A percentile compares a stretch with the other conserved stretches of the same genome.
These are phyloP conservation scores for Besnoitia besnoiti DNA, from an alignment of 169 alveolate genomes.

Conservation along the genomic window DNA sequence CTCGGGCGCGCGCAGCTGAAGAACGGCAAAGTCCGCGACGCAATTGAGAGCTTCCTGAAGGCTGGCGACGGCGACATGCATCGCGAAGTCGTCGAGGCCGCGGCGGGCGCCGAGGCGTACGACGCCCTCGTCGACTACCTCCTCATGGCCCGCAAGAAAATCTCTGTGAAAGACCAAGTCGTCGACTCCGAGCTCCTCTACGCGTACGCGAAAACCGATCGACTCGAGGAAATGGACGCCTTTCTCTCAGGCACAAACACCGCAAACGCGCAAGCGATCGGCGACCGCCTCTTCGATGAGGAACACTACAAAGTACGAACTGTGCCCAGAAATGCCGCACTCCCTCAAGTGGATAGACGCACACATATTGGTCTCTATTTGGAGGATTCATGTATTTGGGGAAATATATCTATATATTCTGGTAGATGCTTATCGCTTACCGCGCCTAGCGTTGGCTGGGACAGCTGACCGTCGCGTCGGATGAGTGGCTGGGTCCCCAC, in stretches of 20 bases:
- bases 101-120: conserved; percentile 74
- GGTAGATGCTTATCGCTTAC: too few relatives aligned
- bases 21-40: conserved; percentile 87
- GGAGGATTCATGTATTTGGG: not conserved
- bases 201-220: conserved; percentile 92
- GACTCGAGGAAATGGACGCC: conserved; percentile 90
- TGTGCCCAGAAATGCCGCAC: not conserved
- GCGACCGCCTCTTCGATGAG: conserved; percentile 92
- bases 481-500: too few relatives aligned
- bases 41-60: conserved; percentile 95
- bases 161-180: conserved; percentile 86
- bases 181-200: conserved; percentile 93
- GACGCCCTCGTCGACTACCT: conserved; percentile 89
- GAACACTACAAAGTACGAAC: conserved; percentile 81
- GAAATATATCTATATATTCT: too few relatives aligned
- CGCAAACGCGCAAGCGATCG: conserved; percentile 87
- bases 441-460: too few relatives aligned
- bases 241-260: conserved; percentile 91
- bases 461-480: too few relatives aligned
- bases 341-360: not conserved
- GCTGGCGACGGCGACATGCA: conserved; percentile 92
- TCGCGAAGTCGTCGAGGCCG: conserved; percentile 71
- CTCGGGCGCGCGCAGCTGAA: conserved; percentile 95
- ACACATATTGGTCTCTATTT: not conserved
- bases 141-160: conserved; percentile 90